These are phyloP conservation scores for Prunus dulcis DNA, from an alignment of 306 rosid genomes.

Conservation along the genomic window DNA sequence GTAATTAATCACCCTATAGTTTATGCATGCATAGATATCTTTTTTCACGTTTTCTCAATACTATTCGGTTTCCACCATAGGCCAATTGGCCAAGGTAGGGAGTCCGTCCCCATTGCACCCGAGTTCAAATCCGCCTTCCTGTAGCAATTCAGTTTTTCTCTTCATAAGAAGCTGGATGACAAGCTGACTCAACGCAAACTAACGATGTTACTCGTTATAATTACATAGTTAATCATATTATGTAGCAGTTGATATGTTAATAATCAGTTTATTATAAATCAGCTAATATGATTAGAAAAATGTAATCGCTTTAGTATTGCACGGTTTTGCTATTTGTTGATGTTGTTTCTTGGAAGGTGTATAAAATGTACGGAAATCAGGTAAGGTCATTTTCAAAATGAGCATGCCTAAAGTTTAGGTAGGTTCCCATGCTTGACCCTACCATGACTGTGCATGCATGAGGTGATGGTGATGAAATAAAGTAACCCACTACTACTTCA, in stretches of 20 bases:
- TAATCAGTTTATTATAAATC: background rate
- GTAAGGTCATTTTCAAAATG: background rate
- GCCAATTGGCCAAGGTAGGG: no score
- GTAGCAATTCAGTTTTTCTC: background rate
- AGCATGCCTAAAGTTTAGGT: background rate
- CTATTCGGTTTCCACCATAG: no score
- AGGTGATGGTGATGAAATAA: background rate
- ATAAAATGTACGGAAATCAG: background rate
- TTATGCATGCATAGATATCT: background rate
- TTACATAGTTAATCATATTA: background rate
- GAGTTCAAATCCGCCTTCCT: rapidly evolving
- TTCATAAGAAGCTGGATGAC: background rate
- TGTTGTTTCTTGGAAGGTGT: background rate
- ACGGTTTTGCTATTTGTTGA: background rate
- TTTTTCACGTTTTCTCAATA: background rate
- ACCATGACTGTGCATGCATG: background rate
- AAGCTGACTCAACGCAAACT: background rate
- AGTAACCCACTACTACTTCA: background rate
- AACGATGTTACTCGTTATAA: background rate
- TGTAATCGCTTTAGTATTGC: background rate
- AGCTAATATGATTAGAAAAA: background rate
- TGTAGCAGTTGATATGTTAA: background rate
- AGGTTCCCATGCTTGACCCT: background rate
- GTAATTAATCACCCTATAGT: background rate
- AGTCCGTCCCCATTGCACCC: no score